Percentiles rank a stretch among this genome's conserved stretches.
Conservation (phyloP, 352 stramenopile genomes). For the Peronospora destructor region DNA sequence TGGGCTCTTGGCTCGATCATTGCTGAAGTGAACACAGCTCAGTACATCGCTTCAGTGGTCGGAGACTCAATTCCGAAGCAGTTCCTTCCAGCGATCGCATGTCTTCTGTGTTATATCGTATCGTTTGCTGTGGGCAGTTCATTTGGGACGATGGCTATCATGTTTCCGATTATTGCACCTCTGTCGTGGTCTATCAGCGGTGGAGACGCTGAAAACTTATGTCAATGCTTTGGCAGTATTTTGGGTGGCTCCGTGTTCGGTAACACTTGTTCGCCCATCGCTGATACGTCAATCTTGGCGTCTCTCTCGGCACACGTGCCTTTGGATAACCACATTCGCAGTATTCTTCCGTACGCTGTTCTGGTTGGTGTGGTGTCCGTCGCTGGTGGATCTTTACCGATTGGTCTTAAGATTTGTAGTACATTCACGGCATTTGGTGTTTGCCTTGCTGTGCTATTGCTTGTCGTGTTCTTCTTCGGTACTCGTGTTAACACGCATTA, state of each 20-base stretch:
- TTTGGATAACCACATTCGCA: slow-evolving; percentile 80
- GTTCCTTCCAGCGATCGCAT: slow-evolving; percentile 74
- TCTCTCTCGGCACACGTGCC: slow-evolving; percentile 70
- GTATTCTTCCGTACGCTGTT: slow-evolving; percentile 78
- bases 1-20: slow-evolving; percentile 87
- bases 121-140: slow-evolving; percentile 86
- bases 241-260: slow-evolving; percentile 82
- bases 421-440: slow-evolving; percentile 77
- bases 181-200: slow-evolving; percentile 79
- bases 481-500: slow-evolving; percentile 73
- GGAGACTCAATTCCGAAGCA: slow-evolving; percentile 67
- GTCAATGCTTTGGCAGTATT: slow-evolving; percentile 85
- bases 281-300: slow-evolving; percentile 89
- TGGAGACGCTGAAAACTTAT: slow-evolving; percentile 73
- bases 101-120: slow-evolving; percentile 82
- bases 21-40: slow-evolving; percentile 75
- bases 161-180: slow-evolving; percentile 88
- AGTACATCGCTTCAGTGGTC: slow-evolving; percentile 75
- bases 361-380: slow-evolving; percentile 66
- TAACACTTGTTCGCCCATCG: slow-evolving; percentile 88
- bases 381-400: slow-evolving; percentile 57
- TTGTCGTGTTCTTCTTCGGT: slow-evolving; percentile 77
- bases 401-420: slow-evolving; percentile 66
- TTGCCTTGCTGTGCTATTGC: slow-evolving; percentile 58
- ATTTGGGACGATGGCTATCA: slow-evolving; percentile 90